Evolutionary conservation across 106 monocot species (phyloP).

Genomic region (Cymbidium sinense): DNA sequence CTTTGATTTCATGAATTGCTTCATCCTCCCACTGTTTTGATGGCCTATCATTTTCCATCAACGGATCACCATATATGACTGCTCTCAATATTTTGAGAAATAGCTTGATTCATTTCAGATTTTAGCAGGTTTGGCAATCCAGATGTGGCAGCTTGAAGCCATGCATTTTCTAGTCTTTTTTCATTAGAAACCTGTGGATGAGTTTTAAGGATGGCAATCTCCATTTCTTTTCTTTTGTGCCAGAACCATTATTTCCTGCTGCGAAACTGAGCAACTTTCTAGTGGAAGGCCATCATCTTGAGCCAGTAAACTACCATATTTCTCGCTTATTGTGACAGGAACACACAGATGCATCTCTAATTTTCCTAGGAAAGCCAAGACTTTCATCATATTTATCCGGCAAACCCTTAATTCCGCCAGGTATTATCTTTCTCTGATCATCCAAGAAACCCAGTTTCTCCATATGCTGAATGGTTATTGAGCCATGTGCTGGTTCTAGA

Average conservation of each 20-base stretch:
- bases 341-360: conserved; percentile 13
- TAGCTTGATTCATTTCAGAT: conserved; percentile 39
- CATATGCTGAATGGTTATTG: not conserved
- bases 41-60: not conserved
- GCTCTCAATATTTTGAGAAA: conserved; percentile 32
- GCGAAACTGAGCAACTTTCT: conserved; percentile 7
- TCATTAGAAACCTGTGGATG: conserved; percentile 20
- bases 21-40: conserved; percentile 26
- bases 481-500: not conserved
- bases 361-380: conserved; percentile 13
- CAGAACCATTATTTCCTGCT: conserved; percentile 5
- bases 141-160: conserved; percentile 49
- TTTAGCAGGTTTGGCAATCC: conserved; percentile 24
- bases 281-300: conserved; percentile 6
- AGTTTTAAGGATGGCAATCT: conserved; percentile 6
- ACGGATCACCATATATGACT: conserved; percentile 7
- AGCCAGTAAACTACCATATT: conserved; percentile 7
- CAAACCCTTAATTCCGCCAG: conserved; percentile 1
- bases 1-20: conserved; percentile 25
- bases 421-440: conserved; percentile 7
- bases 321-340: conserved; percentile 9
- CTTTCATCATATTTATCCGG: conserved; percentile 6
- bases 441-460: conserved; percentile 5
- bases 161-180: conserved; percentile 62
- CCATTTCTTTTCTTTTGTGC: conserved; percentile 4